Evolutionary conservation across 2,329 filamentous ascomycete species (phyloP).

Genomic region (Spiromastix sp.): DNA sequence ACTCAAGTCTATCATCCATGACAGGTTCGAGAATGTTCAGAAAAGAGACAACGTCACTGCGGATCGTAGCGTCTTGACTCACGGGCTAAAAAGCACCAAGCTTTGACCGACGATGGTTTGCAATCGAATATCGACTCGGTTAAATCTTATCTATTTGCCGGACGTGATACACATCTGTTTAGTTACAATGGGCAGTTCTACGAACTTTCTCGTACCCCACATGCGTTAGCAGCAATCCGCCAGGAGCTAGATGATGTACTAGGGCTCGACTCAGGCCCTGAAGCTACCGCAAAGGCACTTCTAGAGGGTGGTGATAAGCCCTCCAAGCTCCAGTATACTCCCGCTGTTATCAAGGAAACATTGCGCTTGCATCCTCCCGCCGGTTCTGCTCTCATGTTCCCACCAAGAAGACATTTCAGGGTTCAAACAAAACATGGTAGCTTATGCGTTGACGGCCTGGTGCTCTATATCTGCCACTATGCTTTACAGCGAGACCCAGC

Average conservation of each 20-base stretch:
- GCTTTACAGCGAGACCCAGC: background rate
- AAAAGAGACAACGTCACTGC: background rate
- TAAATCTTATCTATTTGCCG: background rate
- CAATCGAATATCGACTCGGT: background rate
- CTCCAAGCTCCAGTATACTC: conserved; percentile 42
- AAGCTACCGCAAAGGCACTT: conserved; percentile 24
- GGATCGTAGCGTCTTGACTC: background rate
- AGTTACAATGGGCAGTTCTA: background rate
- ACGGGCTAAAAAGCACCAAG: background rate
- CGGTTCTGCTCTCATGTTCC: background rate
- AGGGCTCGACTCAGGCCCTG: conserved; percentile 28
- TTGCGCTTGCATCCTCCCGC: conserved; percentile 41
- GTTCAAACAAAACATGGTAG: background rate
- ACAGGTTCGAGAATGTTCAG: background rate
- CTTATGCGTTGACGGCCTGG: background rate
- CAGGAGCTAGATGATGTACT: conserved; percentile 45
- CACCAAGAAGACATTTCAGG: background rate
- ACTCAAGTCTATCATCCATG: background rate
- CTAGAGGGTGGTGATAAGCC: conserved; percentile 35
- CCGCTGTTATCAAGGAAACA: conserved; percentile 43
- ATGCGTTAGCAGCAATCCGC: conserved; percentile 16
- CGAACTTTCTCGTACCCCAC: background rate
- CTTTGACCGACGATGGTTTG: background rate
- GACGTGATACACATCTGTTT: background rate
- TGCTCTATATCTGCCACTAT: conserved; percentile 1